Evolutionary conservation across 768 basidiomycete species (phyloP), one percentile per base, ranked within the genome.

Genomic region (Postia placenta): DNA sequence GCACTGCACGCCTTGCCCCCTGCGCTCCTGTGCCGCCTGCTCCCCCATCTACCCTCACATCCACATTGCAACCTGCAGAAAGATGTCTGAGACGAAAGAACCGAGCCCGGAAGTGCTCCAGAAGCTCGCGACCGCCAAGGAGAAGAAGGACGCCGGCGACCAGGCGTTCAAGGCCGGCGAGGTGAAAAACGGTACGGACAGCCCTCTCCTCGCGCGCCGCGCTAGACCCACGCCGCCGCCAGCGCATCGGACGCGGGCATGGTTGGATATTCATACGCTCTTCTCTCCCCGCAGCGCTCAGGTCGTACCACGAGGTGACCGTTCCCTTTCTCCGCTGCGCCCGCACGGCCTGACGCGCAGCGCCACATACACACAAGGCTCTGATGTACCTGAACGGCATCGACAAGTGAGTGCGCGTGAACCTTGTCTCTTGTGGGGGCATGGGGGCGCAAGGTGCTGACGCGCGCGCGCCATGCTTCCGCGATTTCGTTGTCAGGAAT

Each of bases 301-400:
- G 74, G 60, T 45, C 56, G 1, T 92, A 92, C 66, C 85, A 92
- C 61, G 75, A 80, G 74, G 88, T 88, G 58, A 53, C 49, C 9
- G 30, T 15, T 40, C 54, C 51, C 47, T 19, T 12, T 17, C n/a
- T 3, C n/a, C 35, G 6, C 28, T 39, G 11, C 20, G 5, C 28
- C 9, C 7, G 45, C 17, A 22, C 24, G 7, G 11, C 24, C 27
- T 30, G 24, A 30, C 23, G 24, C 11, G 30, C 35, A 52, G 17
- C 45, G 30, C 30, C 30, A 33, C 47, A 45, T 17, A 43, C 30
- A 33, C 47, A 45, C 19, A 43, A 59, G 88, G 69, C 87, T 20
- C 67, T 89, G 45, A 71, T 89, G 73, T 89, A 81, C 56, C 72
- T 90, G 12, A 69, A 79, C 37, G 89, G 89, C 19, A 64, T 92